Evolutionary conservation across 73 alveolate genomes (phyloP).

Genomic region (Paramecium octaurelia): DNA sequence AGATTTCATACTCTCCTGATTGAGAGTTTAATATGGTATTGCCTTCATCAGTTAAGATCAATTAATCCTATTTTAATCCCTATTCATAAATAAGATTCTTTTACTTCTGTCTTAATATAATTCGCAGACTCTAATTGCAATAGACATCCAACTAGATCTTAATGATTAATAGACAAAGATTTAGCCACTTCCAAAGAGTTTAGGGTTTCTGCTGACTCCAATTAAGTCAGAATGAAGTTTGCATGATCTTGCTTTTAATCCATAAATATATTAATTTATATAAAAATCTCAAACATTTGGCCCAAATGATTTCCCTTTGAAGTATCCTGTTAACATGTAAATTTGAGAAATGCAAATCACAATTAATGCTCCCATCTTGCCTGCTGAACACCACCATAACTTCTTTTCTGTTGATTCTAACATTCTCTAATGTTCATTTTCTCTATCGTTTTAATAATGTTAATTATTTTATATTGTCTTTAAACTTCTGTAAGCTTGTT

Average conservation of each 20-base stretch:
- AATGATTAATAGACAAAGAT: constrained; percentile 17
- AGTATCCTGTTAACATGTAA: constrained; percentile 41
- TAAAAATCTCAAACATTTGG: constrained; percentile 37
- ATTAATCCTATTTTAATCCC: neutral
- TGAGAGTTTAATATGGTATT: neutral
- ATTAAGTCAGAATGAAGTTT: neutral
- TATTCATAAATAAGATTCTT: neutral
- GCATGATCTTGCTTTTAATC: constrained; percentile 12
- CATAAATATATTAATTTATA: neutral
- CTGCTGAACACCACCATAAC: constrained; percentile 43
- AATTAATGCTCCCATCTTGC: constrained; percentile 33
- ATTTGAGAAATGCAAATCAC: constrained; percentile 28
- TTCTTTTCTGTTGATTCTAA: constrained; percentile 38
- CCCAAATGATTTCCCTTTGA: constrained; percentile 2
- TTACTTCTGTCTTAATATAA: constrained; percentile 56
- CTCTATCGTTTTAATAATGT: constrained; percentile 46
- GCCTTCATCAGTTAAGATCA: constrained; percentile 55
- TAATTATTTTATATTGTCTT: neutral
- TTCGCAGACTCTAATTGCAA: constrained; percentile 14
- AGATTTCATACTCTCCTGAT: constrained; percentile 54
- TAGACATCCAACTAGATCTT: constrained; percentile 49
- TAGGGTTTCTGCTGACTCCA: neutral
- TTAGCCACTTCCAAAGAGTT: constrained; percentile 42
- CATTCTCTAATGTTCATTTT: constrained; percentile 43
- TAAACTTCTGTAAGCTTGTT: constrained; percentile 7